A percentile compares a stretch with the other conserved stretches of the same genome.
These are phyloP conservation scores for Leccinum disarticulatum DNA, from an alignment of 768 basidiomycete species.

Conservation along the genomic window DNA sequence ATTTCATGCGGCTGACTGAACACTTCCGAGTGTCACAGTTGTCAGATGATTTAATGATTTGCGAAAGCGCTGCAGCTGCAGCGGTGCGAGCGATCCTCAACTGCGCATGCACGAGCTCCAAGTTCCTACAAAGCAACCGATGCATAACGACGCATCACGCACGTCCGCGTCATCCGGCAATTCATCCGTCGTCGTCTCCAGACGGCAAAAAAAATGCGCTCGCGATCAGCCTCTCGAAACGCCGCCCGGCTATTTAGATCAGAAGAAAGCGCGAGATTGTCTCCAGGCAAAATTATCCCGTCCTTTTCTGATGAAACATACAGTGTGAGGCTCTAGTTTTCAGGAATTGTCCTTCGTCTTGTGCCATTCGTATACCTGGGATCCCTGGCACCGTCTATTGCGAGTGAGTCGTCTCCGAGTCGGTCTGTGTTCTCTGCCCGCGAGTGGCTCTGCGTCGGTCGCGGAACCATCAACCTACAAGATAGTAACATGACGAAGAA, in stretches of 20 bases:
- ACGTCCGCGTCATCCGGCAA: constrained; percentile 87
- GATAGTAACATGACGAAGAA: constrained; percentile 30
- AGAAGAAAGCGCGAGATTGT: too few species aligned
- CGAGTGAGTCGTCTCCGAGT: constrained; percentile 31
- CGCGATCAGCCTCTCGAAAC: constrained; percentile 1
- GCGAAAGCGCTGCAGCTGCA: constrained; percentile 68
- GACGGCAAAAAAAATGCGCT: constrained; percentile 52
- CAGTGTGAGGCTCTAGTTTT: constrained; percentile 27
- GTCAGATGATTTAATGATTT: constrained; percentile 45
- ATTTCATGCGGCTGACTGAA: constrained; percentile 65
- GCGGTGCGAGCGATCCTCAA: constrained; percentile 63
- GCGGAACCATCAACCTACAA: constrained; percentile 24
- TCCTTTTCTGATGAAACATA: too few species aligned
- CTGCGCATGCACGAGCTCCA: constrained; percentile 76
- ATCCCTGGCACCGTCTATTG: constrained; percentile 63
- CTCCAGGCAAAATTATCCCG: too few species aligned
- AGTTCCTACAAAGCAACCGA: constrained; percentile 57
- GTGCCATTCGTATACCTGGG: constrained; percentile 42
- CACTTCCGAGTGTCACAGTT: constrained; percentile 72
- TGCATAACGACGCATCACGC: constrained; percentile 21
- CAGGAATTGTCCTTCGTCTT: constrained; percentile 41
- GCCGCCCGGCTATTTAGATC: too few species aligned
- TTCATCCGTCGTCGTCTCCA: constrained; percentile 38
- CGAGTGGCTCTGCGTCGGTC: constrained; percentile 25
- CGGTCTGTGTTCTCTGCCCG: too few species aligned